phyloP scores from a whole-genome alignment of 495 filamentous ascomycete genomes.

The Hypoxylon lienhwacheense region DNA sequence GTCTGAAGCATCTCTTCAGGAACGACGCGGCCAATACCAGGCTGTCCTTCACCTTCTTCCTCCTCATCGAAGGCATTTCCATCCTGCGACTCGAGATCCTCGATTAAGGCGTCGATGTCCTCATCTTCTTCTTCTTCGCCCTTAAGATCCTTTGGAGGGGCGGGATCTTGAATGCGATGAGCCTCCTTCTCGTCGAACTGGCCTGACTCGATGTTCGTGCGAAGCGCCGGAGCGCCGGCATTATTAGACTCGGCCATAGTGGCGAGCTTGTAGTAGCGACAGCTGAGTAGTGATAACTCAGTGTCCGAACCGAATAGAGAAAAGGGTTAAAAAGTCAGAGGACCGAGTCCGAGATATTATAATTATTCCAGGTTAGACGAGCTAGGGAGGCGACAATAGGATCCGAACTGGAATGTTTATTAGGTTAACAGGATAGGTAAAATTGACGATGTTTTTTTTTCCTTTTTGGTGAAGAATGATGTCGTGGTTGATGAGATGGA shows the following conservation, averaged over 20 bases:
- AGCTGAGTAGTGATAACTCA: slow-evolving; percentile 25
- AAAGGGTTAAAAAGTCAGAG: slow-evolving; percentile 10
- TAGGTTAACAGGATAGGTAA: slow-evolving; percentile 22
- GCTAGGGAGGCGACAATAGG: slow-evolving; percentile 37
- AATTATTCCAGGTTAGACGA: slow-evolving; percentile 31
- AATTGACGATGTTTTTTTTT: slow-evolving; percentile 29
- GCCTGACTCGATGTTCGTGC: slow-evolving; percentile 58
- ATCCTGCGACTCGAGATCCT: slow-evolving; percentile 78
- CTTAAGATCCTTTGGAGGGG: slow-evolving; percentile 37
- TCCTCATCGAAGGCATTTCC: slow-evolving; percentile 64
- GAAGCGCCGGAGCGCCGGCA: slow-evolving; percentile 51
- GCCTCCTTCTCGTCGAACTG: slow-evolving; percentile 59
- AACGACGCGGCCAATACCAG: slow-evolving; percentile 56
- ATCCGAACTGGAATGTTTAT: slow-evolving; percentile 30
- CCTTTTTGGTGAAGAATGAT: slow-evolving; percentile 25
- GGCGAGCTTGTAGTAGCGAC: slow-evolving; percentile 35
- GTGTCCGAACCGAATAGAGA: slow-evolving; percentile 13
- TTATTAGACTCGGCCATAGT: slow-evolving; percentile 53
- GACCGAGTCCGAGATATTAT: slow-evolving; percentile 19
- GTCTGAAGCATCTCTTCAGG: slow-evolving; percentile 73
- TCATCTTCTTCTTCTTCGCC: slow-evolving; percentile 62
- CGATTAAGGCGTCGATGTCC: slow-evolving; percentile 79
- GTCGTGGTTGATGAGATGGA: slow-evolving; percentile 27
- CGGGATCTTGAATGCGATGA: slow-evolving; percentile 31
- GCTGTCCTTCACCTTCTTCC: slow-evolving; percentile 49